Base-by-base conservation (phyloP, 306 rosid species). In the Vigna reflexopilosa region DNA sequence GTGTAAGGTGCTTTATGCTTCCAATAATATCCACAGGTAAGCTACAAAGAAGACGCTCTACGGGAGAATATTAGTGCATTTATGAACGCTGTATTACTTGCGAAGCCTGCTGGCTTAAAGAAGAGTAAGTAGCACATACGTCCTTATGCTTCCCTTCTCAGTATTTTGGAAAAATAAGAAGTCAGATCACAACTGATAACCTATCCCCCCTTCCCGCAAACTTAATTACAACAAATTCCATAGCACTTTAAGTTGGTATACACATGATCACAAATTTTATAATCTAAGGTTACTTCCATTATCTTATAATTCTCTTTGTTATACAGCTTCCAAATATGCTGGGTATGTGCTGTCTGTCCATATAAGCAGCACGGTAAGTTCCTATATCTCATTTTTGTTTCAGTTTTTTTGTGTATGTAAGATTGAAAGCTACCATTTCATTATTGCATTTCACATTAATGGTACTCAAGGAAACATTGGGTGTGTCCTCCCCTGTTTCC, bases 61-160 rank as follows among this genome's bases (percentile, higher is more conserved):
- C 91, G 93, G n/a, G 97, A 89, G 83, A 95, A 95, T 85, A 82
- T 95, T n/a, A 93, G 99, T 59, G 98, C 98, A 66, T 91, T 95
- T 83, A 86, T 91, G 86, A 93, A 91, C 81, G 89, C 98, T 80
- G 88, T 95, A 74, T 87, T 95, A 86, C 84, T 69, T 70, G 94
- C 99, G 52, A 95, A 95, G 77, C 99, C 99, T 74, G 83, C 84
- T 28, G 97, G 97, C 72, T 87, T 95, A 80, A 95, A 95, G 86
- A 95, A 95, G 91, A 90, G 99, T 90, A 87, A 88, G 97, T 86
- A 56, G 30, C 75, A 26, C 72, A 62, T 7, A 47, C 74, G 48
- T 49, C 66, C 80, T 26, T 61, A 4, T 66, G 40, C 67, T 57
- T 22, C 75, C 61, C 10, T n/a, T 16, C 58, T 49, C 68, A 28